Evolutionary conservation across 23 red algal genomes (phyloP), one percentile per base, ranked within the genome.

Genomic region (Gracilaria gracilis): DNA sequence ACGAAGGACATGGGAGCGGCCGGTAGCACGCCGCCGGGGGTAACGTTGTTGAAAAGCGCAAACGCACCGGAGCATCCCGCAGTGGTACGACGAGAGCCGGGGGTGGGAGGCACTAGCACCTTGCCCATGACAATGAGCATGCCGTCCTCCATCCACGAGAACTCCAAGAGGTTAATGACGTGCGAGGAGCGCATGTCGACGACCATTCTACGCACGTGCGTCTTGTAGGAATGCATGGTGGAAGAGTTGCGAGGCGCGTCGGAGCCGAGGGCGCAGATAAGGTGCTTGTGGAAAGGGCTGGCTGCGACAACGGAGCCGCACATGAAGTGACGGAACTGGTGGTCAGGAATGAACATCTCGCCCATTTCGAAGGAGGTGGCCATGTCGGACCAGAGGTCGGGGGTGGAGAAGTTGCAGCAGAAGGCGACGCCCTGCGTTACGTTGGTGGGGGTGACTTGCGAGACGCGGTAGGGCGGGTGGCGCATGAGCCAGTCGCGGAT

Each of bases 401-500:
- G 87, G 27, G 74, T 74, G 37, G 38, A 47, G 59, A 90, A 90
- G 76, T 90, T 90, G 42, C 87, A 90, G 58, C 87, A 90, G 74
- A 90, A 90, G 12, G 74, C 87, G 38, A 90, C 74, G 20, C 87
- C 87, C 36, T 90, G 74, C 4, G 73, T 57, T 13, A 90, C 76
- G 37, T 81, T 44, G 37, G 37, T 24, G 50, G 87, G 87, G 14
- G 42, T 28, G 17, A 90, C 57, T 4, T 72, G 9, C 31, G 87
- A 31, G 76, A 32, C 8, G 16, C 17, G 27, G 75, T 80, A 90
- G 35, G 87, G 87, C 13, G 47, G 73, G 17, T 35, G 27, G n/a
- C 87, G 87, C 87, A 90, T 90, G 55, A 90, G 87, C 87, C 87
- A 90, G 76, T 90, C 87, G 57, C 87, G 87, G 24, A 90, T 13